Conservation (phyloP, 768 basidiomycete genomes). For the Lentinus tigrinus region DNA sequence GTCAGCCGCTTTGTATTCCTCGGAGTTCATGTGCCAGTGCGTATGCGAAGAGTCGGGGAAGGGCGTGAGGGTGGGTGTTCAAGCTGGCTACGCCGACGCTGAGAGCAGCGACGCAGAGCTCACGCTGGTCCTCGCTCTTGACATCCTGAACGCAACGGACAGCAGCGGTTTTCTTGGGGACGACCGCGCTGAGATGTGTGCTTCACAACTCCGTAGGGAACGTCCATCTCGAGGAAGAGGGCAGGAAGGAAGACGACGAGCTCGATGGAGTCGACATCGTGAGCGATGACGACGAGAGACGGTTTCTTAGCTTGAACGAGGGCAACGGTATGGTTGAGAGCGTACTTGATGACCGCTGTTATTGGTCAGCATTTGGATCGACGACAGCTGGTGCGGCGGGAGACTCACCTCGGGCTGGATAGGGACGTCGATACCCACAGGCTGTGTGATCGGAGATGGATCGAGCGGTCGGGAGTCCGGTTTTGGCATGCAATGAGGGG, state of each 20-base stretch:
- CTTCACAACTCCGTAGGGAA: constrained; percentile 98
- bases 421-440: no score
- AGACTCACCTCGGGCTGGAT: no score
- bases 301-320: constrained; percentile 98
- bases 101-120: constrained; percentile 92
- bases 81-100: constrained; percentile 86
- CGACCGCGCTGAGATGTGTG: constrained; percentile 97
- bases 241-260: constrained; percentile 98
- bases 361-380: no score
- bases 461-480: no score
- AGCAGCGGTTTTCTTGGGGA: constrained; percentile 97
- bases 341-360: constrained; percentile 95
- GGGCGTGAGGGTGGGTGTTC: no score
- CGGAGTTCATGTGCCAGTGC: no score
- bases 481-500: no score
- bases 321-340: constrained; percentile 94
- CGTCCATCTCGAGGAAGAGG: constrained; percentile 99
- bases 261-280: constrained; percentile 99
- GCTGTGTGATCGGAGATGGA: no score
- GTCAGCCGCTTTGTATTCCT: no score
- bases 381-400: no score
- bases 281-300: constrained; percentile 90
- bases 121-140: constrained; percentile 89
- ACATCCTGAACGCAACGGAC: constrained; percentile 92
- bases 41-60: no score